phyloP scores from a whole-genome alignment of 2,329 filamentous ascomycete species.

The Calonectria montana region DNA sequence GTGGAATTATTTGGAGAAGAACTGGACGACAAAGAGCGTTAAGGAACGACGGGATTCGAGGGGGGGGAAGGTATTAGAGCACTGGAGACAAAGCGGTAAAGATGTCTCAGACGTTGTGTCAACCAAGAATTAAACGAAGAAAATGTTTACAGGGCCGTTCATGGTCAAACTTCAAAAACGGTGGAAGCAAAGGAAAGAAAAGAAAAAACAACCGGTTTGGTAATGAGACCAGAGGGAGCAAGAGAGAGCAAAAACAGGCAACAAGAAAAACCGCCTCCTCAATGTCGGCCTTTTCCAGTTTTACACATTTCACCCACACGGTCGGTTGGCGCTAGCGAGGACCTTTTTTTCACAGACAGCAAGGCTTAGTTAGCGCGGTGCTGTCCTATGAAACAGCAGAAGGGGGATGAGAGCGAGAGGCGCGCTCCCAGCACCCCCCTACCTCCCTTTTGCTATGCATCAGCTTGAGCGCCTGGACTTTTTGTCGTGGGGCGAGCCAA shows the following conservation, averaged over 20 bases:
- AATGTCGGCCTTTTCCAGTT: neutral
- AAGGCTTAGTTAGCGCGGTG: neutral
- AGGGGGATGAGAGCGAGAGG: neutral
- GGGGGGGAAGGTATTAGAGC: too few species aligned
- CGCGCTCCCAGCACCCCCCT: neutral
- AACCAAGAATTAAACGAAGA: neutral
- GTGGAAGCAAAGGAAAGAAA: neutral
- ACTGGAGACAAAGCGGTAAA: neutral
- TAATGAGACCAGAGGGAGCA: neutral
- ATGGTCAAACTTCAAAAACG: neutral
- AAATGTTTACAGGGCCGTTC: neutral
- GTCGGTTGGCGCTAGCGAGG: neutral
- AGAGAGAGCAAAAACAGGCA: neutral
- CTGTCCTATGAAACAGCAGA: neutral
- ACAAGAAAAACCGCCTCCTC: neutral
- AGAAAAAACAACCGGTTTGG: neutral
- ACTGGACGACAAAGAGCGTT: neutral
- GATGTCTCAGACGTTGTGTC: too few species aligned
- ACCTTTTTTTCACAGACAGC: neutral
- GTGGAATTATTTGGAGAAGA: neutral
- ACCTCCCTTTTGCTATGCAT: neutral
- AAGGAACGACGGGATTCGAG: neutral
- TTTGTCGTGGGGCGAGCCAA: neutral
- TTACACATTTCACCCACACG: neutral
- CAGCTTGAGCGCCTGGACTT: neutral